These are phyloP conservation scores for Rhododendron griersonianum DNA, from an alignment of 148 eudicot species.

Conservation along the genomic window DNA sequence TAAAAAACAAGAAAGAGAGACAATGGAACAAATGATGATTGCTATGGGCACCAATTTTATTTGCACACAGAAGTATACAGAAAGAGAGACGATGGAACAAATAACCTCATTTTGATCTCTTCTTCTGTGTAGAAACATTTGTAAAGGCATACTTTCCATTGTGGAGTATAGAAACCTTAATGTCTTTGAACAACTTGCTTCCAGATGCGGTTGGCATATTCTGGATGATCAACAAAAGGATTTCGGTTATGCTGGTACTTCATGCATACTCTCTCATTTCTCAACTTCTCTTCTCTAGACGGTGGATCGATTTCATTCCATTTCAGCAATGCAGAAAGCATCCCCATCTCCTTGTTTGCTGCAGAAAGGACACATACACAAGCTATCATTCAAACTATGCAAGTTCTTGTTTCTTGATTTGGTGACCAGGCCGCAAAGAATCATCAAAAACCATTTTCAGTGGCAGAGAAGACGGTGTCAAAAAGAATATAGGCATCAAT, in stretches of 20 bases:
- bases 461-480: not conserved
- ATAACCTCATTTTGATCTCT: not conserved
- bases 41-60: not conserved
- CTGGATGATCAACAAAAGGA: constrained; percentile 59
- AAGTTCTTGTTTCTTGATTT: not conserved
- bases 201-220: constrained; percentile 44
- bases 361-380: constrained; percentile 5
- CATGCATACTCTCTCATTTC: constrained; percentile 47
- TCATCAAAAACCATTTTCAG: not conserved
- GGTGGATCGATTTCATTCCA: constrained; percentile 51
- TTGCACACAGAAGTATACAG: not conserved
- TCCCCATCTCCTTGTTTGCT: constrained; percentile 49
- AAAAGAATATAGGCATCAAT: not conserved
- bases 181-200: constrained; percentile 11
- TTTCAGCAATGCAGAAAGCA: constrained; percentile 36
- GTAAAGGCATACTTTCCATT: not conserved
- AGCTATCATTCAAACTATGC: not conserved
- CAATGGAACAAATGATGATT: not conserved
- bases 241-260: constrained; percentile 52
- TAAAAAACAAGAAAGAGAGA: not conserved
- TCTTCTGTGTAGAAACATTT: not conserved
- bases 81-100: too few relatives aligned
- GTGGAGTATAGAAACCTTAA: constrained; percentile 9
- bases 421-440: not conserved
- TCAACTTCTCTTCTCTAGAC: constrained; percentile 39